Conservation (phyloP, 164 flowering plant genomes). For the Stephania cephalantha region DNA sequence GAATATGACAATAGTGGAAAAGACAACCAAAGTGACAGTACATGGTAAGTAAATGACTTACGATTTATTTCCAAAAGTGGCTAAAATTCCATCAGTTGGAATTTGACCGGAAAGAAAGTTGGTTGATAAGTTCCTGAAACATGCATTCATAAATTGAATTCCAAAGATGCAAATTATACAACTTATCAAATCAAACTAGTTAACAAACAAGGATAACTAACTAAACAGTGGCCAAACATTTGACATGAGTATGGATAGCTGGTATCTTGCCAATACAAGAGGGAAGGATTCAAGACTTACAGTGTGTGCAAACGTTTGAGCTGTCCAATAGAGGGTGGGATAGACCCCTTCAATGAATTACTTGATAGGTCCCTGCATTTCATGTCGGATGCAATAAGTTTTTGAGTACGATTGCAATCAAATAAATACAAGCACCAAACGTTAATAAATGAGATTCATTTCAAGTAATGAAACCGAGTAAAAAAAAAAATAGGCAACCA, state of each 20-base stretch:
- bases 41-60: slow-evolving; percentile 31
- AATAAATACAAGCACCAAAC: background rate
- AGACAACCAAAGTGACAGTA: background rate
- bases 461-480: background rate
- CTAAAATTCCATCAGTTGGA: slow-evolving; percentile 71
- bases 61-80: slow-evolving; percentile 66
- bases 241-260: background rate
- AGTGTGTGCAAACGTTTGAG: slow-evolving; percentile 50
- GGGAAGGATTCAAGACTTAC: slow-evolving; percentile 44
- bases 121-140: slow-evolving; percentile 72
- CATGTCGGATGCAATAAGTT: background rate
- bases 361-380: slow-evolving; percentile 82
- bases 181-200: background rate
- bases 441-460: background rate
- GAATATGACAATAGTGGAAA: background rate
- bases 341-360: slow-evolving; percentile 76
- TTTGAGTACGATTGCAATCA: background rate
- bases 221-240: no score
- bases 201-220: background rate
- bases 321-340: slow-evolving; percentile 78
- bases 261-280: background rate
- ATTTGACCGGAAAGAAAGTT: slow-evolving; percentile 93
- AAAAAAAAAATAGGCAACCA: background rate
- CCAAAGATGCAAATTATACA: background rate
- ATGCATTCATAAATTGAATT: background rate